Base-by-base conservation (phyloP, 2,329 filamentous ascomycete genomes). In the Coleophoma crateriformis region DNA sequence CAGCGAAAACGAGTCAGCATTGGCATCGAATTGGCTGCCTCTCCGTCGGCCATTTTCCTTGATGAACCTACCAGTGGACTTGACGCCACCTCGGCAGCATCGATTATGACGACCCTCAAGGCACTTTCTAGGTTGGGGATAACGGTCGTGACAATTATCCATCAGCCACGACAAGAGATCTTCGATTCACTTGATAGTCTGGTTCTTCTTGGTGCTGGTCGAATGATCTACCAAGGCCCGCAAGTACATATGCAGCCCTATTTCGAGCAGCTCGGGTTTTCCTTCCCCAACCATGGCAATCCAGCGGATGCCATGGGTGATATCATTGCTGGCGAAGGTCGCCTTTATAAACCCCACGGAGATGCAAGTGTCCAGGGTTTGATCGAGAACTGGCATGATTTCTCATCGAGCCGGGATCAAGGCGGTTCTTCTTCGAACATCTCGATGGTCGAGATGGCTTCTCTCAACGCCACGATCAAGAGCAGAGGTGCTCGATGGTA, bases 1-100 rank as follows among this genome's bases (percentile, higher is more conserved):
- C 78, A 82, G 58, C 64, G 79, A 45, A 84, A 84, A 61, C 73
- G 81, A 64, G 80, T 84, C 8, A 76, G 71, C 45, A 81, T 94
- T 53, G 81, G 78, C 10, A 76, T 80, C 10, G 78, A 81, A 53
- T 64, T 81, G 3, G 78, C 75, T 1, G 76, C 78, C 12, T 79
- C 78, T 56, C 78, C 78, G 0, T 76, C 78, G 57, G 70, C 84
- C 0, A 66, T 84, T 0, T 85, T 84, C 64, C 71, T 84, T 7
- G 81, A 84, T 45, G 79, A 83, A 59, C 81, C 80, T 12, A 76
- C 81, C 48, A 64, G 74, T 15, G 83, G 83, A 37, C 73, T 87
- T 1, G 84, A 87, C 60, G 77, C 74, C 0, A 77, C 85, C 62
- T 78, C 74, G 43, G 78, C 82, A 0, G 85, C 79, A 74, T 77